Base-by-base conservation (phyloP, 148 eudicot species). In the Cornus florida region DNA sequence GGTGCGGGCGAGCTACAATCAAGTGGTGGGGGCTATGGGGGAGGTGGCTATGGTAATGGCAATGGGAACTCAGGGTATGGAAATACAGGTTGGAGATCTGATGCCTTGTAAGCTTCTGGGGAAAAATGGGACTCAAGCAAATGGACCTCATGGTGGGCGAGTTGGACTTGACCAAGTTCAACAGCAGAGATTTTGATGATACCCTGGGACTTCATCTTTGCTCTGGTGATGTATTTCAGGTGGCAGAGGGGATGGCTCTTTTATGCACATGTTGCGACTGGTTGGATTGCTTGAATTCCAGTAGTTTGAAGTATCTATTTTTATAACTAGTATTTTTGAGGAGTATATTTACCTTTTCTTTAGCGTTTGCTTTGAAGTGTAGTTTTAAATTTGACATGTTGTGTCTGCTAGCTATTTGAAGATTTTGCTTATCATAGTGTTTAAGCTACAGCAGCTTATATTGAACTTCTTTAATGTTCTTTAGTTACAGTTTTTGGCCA, bases 211-310 rank as follows among this genome's bases (percentile, higher is more conserved):
- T 24, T 68, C 1, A 7, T 28, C 68, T 65, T 24, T 38, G 60
- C 66, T 57, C 57, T 65, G 75, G 56, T 53, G 64, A 50, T 64
- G 28, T 57, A 19, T 70, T 71, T 72, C 71, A 32, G 71, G 81
- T 39, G 77, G 71, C 10, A 12, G 76, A 79, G 75, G 53, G 81
- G 78, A 38, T 81, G 78, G 78, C 75, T 53, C 74, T 70, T 64
- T 70, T 78, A 53, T 70, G 76, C 81, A 41, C 74, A 56, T 85
- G 78, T 31, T 79, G 77, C 87, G 86, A 89, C 90, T 91, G 92
- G 95, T 93, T 90, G 91, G 94, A 84, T 89, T 92, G 93, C 95
- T 91, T 87, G 81, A 76, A 86, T 86, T 86, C 81, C 79, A 84
- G 88, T 90, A 87, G 88, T 86, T 86, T 88, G 80, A 86, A 75